phyloP scores from a whole-genome alignment of 2,329 filamentous ascomycete genomes.

The Ascosphaera apis region DNA sequence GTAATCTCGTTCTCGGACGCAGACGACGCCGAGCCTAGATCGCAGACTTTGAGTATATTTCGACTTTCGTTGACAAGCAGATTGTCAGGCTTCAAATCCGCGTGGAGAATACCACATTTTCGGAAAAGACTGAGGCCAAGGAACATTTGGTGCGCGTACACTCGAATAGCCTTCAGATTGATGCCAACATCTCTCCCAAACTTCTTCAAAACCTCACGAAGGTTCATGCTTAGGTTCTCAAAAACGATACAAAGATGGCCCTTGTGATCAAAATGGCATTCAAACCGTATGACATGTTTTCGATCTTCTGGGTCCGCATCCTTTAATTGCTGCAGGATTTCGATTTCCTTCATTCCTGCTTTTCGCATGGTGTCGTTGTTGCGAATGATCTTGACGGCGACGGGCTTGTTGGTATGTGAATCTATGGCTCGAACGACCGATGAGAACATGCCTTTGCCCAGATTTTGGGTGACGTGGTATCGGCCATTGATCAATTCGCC shows the following conservation, averaged over 20 bases:
- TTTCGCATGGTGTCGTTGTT: conserved; percentile 86
- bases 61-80: conserved; percentile 72
- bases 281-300: conserved; percentile 75
- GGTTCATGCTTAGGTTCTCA: conserved; percentile 76
- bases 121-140: conserved; percentile 68
- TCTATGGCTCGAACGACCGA: conserved; percentile 81
- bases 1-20: conserved; percentile 79
- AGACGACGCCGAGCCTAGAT: conserved; percentile 88
- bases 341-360: conserved; percentile 82
- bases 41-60: conserved; percentile 78
- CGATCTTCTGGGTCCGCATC: conserved; percentile 69
- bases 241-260: conserved; percentile 92
- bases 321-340: conserved; percentile 71
- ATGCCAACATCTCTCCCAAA: conserved; percentile 88
- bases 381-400: conserved; percentile 94
- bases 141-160: conserved; percentile 89
- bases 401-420: conserved; percentile 46
- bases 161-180: conserved; percentile 64
- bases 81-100: conserved; percentile 94
- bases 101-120: conserved; percentile 82
- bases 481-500: conserved; percentile 75
- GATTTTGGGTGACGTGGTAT: conserved; percentile 67
- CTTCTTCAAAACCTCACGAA: conserved; percentile 85
- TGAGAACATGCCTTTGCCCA: conserved; percentile 92
- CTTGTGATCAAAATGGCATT: conserved; percentile 79